Conservation (phyloP, 805 yeast species). For the Candida takata region DNA sequence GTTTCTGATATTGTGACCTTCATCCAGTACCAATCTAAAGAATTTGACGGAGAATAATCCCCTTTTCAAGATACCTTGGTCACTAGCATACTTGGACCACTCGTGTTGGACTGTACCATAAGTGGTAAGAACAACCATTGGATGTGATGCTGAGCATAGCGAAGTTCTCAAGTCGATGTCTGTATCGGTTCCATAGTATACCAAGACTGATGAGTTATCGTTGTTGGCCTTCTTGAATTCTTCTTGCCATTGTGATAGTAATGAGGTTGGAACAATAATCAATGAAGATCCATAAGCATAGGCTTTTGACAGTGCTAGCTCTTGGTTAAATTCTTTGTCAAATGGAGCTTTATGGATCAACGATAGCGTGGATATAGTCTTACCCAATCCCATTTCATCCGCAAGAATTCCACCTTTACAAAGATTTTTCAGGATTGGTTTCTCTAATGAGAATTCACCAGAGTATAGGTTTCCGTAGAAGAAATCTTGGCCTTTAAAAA, state of each 20-base stretch:
- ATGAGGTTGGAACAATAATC: slow-evolving; percentile 83
- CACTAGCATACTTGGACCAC: slow-evolving; percentile 38
- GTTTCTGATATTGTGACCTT: slow-evolving; percentile 85
- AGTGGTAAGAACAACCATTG: slow-evolving; percentile 71
- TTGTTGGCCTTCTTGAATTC: slow-evolving; percentile 61
- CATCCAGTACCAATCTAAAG: slow-evolving; percentile 76
- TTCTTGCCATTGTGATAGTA: slow-evolving; percentile 84
- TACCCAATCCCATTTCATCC: slow-evolving; percentile 96
- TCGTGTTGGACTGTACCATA: slow-evolving; percentile 84
- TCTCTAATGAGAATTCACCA: slow-evolving; percentile 66
- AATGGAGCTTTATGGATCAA: slow-evolving; percentile 58
- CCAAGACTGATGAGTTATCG: slow-evolving; percentile 38
- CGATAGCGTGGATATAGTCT: slow-evolving; percentile 78
- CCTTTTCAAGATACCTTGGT: slow-evolving; percentile 20
- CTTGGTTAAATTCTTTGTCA: slow-evolving; percentile 30
- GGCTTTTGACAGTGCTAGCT: slow-evolving; percentile 6
- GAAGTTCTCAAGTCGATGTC: slow-evolving; percentile 38
- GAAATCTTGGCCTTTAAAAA: slow-evolving; percentile 14
- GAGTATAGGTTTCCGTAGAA: slow-evolving; percentile 76
- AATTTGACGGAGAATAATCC: slow-evolving; percentile 71
- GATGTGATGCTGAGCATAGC: slow-evolving; percentile 44
- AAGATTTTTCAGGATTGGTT: slow-evolving; percentile 55
- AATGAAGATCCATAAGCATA: slow-evolving; percentile 72
- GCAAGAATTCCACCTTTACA: slow-evolving; percentile 84
- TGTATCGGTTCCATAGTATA: slow-evolving; percentile 71